Evolutionary conservation across 768 basidiomycete genomes (phyloP), one percentile per base, ranked within the genome.

Genomic region (Pleurotus giganteus): DNA sequence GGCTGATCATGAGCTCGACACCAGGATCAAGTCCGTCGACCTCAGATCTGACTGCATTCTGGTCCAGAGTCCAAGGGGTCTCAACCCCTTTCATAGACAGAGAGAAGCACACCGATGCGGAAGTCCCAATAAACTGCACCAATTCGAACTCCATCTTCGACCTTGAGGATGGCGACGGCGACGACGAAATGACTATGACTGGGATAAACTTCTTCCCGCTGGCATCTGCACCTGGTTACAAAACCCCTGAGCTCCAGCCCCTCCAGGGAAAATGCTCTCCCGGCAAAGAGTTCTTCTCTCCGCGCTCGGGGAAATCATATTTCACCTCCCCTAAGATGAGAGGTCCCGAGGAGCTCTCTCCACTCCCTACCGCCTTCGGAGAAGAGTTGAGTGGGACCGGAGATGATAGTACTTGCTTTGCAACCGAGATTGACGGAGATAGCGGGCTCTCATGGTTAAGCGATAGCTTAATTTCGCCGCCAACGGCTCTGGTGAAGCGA

Each of bases 381-480:
- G n/a, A 26, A 34, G 23, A 36, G 31, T 4, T 23, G 19, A 24
- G 7, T n/a, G 15, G 19, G 49, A 17, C 29, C 32, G n/a, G 6
- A 12, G 31, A 4, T 19, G 31, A 24, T n/a, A 34, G 19, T 1
- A 12, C 3, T 24, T 11, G 17, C 4, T 11, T 23, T 12, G 27
- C 6, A 28, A 19, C 44, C 9, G 44, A 45, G 12, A 23, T 26
- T 9, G 44, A 45, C 21, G 44, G 12, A 45, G 44, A 45, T 19
- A 19, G 19, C 12, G 49, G 34, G 19, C 17, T 51, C 32, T 51
- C 49, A 13, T 51, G 49, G 49, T 23, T 36, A 19, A 51, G 49
- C 34, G 49, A 51, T 37, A 51, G 49, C 31, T 51, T 51, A 24
- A 51, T 51, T 36, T 51, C 49, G n/a, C 49, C 49, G 3, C 49